phyloP scores from a whole-genome alignment of 23 red algal genomes.

The Chondrus crispus region DNA sequence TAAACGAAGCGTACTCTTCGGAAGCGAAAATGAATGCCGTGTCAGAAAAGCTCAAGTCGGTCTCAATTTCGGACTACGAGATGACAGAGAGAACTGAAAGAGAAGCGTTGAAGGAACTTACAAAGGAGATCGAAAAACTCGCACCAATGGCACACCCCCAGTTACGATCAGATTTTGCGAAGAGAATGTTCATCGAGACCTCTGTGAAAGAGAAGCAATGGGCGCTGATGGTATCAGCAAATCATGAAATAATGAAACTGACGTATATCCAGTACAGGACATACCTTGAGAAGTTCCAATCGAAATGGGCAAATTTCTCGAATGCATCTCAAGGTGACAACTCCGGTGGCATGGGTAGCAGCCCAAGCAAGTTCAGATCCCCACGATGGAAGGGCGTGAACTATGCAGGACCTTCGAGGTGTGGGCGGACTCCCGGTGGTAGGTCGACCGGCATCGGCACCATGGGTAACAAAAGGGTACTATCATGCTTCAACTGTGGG shows the following conservation, averaged over 20 bases:
- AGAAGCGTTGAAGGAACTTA: background rate
- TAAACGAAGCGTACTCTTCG: background rate
- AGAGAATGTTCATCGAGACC: background rate
- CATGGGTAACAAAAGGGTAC: no score
- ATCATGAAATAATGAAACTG: background rate
- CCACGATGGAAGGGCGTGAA: background rate
- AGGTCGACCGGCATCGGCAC: no score
- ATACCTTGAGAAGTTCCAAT: background rate
- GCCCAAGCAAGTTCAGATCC: no score
- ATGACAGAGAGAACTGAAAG: background rate
- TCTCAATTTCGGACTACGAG: background rate
- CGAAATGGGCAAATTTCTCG: background rate
- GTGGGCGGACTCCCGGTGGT: background rate
- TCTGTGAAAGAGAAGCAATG: background rate
- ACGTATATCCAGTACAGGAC: background rate
- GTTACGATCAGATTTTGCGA: background rate
- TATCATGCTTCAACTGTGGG: conserved; percentile 16
- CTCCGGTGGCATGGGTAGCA: no score
- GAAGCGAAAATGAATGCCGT: background rate
- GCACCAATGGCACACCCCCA: background rate
- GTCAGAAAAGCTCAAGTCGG: background rate
- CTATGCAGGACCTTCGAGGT: background rate
- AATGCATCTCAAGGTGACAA: no score
- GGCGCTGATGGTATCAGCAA: background rate
- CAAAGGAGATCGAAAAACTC: background rate